Percentiles rank a stretch among this genome's conserved stretches.
phyloP scores from a whole-genome alignment of 257 asterid genomes.

The Mentha longifolia region DNA sequence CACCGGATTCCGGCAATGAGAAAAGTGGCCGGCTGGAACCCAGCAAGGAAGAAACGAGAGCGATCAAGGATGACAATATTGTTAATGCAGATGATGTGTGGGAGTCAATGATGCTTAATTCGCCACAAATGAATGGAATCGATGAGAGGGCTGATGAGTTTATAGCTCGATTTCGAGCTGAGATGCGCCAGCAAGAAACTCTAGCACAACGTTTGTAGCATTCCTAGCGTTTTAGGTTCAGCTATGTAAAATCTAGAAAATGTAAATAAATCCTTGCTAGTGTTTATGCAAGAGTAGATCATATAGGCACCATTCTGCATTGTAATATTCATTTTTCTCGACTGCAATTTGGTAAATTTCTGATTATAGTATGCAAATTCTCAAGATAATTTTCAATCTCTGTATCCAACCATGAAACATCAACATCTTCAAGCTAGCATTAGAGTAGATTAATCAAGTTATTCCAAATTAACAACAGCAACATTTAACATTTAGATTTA shows the following conservation, averaged over 20 bases:
- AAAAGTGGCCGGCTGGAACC: not conserved
- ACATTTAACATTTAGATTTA: slow-evolving; percentile 7
- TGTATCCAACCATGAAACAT: not conserved
- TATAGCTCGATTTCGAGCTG: slow-evolving; percentile 64
- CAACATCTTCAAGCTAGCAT: not conserved
- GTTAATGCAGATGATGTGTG: slow-evolving; percentile 76
- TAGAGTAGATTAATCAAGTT: no score
- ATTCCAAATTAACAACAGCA: slow-evolving; percentile 4
- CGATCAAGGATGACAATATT: not conserved
- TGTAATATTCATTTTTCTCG: not conserved
- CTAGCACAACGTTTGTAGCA: slow-evolving; percentile 43
- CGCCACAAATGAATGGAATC: slow-evolving; percentile 71
- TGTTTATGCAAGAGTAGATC: not conserved
- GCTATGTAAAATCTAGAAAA: not conserved
- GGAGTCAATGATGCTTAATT: slow-evolving; percentile 72
- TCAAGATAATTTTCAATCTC: not conserved
- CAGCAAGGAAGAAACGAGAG: not conserved
- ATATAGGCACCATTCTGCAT: not conserved
- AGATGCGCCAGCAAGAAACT: slow-evolving; percentile 55
- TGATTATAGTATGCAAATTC: not conserved
- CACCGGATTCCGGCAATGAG: not conserved
- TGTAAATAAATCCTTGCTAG: slow-evolving; percentile 26
- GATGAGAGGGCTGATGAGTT: slow-evolving; percentile 87
- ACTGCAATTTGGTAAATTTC: not conserved
- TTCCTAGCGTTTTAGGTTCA: not conserved